Evolutionary conservation across 805 yeast species (phyloP).

Genomic region (Wickerhamiella siamensis): DNA sequence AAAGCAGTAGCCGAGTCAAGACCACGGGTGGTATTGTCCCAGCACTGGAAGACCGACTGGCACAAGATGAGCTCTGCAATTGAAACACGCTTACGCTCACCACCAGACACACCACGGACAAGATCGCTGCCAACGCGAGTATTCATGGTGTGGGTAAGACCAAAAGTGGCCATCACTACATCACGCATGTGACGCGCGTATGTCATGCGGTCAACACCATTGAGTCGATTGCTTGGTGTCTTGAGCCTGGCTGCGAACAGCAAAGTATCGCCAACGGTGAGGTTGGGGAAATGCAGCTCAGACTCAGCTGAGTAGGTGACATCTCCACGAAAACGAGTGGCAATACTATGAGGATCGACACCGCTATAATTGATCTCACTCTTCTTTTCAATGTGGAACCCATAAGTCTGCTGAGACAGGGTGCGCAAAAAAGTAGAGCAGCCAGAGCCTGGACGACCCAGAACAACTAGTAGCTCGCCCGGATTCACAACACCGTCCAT

Average conservation of each 20-base stretch:
- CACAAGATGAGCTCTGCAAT: constrained; percentile 63
- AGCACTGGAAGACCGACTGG: constrained; percentile 49
- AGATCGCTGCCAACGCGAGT: constrained; percentile 51
- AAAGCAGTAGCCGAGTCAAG: constrained; percentile 73
- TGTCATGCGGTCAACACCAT: constrained; percentile 32
- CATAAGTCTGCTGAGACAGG: constrained; percentile 42
- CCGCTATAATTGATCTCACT: constrained; percentile 44
- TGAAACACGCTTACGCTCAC: constrained; percentile 75
- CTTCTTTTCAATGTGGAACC: constrained; percentile 38
- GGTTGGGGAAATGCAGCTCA: constrained; percentile 63
- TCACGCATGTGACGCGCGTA: constrained; percentile 37
- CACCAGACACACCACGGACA: constrained; percentile 68
- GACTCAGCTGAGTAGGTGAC: constrained; percentile 31
- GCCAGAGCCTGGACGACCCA: constrained; percentile 71
- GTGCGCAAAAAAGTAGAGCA: constrained; percentile 58
- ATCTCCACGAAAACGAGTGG: constrained; percentile 39
- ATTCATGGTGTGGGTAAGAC: constrained; percentile 43
- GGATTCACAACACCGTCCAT: constrained; percentile 34
- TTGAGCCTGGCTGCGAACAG: constrained; percentile 55
- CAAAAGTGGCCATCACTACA: constrained; percentile 39
- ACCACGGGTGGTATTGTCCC: constrained; percentile 80
- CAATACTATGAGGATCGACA: constrained; percentile 43
- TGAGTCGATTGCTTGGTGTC: constrained; percentile 43
- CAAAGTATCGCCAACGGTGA: constrained; percentile 61
- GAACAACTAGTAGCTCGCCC: constrained; percentile 56